Conservation (phyloP, 768 basidiomycete genomes). For the Lactarius trivialis region DNA sequence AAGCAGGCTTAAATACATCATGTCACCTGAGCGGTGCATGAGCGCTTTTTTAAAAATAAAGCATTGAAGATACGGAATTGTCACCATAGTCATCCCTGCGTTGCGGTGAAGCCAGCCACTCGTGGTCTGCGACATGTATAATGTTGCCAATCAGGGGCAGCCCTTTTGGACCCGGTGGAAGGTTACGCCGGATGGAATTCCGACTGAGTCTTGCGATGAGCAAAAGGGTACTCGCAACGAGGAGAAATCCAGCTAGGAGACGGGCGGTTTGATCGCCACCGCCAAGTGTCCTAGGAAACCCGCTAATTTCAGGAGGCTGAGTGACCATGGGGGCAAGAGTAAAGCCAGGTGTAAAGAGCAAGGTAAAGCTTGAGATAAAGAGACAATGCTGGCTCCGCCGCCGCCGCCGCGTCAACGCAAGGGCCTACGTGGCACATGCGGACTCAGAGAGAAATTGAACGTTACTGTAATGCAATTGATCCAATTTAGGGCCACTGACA, state of each 20-base stretch:
- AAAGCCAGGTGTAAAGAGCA: too few relatives aligned
- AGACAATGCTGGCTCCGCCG: neutral
- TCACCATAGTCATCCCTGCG: neutral
- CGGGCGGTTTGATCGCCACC: neutral
- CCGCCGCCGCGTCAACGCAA: too few relatives aligned
- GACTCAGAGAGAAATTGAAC: too few relatives aligned
- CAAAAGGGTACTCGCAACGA: neutral
- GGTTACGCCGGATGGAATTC: neutral
- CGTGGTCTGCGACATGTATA: neutral
- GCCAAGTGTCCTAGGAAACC: neutral
- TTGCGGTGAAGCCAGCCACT: neutral
- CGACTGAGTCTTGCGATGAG: neutral
- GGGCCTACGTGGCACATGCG: too few relatives aligned
- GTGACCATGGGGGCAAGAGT: neutral
- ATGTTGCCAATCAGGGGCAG: neutral
- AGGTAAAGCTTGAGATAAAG: too few relatives aligned
- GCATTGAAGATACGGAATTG: too few relatives aligned
- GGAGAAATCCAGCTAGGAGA: neutral
- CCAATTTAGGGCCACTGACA: too few relatives aligned
- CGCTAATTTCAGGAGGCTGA: neutral
- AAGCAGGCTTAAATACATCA: neutral
- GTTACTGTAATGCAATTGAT: too few relatives aligned
- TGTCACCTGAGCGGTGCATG: neutral
- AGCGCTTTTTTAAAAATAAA: neutral
- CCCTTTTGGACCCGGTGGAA: neutral